Evolutionary conservation across 1,139 yeast genomes (phyloP).

Genomic region (Taphrina flavorubra): DNA sequence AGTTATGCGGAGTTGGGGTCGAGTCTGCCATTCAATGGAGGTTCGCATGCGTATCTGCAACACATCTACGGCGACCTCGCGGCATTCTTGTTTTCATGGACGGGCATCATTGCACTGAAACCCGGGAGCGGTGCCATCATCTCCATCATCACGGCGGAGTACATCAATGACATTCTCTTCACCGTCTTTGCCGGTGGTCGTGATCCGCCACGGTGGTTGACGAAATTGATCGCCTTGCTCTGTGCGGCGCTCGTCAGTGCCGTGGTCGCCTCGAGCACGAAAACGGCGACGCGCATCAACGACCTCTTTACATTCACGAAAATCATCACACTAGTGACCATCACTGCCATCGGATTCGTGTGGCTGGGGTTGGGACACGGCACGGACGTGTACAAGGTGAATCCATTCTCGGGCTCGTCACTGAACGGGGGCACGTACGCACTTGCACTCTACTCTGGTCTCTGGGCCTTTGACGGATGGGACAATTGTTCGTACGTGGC

Average conservation of each 20-base stretch:
- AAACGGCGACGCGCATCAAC: conserved; percentile 53
- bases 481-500: conserved; percentile 49
- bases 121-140: conserved; percentile 57
- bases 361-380: conserved; percentile 48
- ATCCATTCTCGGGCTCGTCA: conserved; percentile 50
- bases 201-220: conserved; percentile 28
- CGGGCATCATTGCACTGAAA: conserved; percentile 53
- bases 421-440: conserved; percentile 51
- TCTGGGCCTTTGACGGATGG: conserved; percentile 59
- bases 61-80: conserved; percentile 54
- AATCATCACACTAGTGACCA: conserved; percentile 50
- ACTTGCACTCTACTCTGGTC: conserved; percentile 55
- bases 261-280: conserved; percentile 48
- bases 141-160: conserved; percentile 55
- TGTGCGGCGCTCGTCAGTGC: conserved; percentile 30
- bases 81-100: conserved; percentile 55
- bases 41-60: conserved; percentile 55
- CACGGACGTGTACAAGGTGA: conserved; percentile 47
- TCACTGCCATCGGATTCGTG: conserved; percentile 52
- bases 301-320: conserved; percentile 53
- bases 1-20: conserved; percentile 56
- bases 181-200: conserved; percentile 25
- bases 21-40: conserved; percentile 55
- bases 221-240: conserved; percentile 48
- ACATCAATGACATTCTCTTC: conserved; percentile 48